These are phyloP conservation scores for Fraxinus pennsylvanica DNA, from an alignment of 257 asterid genomes.

Conservation along the genomic window DNA sequence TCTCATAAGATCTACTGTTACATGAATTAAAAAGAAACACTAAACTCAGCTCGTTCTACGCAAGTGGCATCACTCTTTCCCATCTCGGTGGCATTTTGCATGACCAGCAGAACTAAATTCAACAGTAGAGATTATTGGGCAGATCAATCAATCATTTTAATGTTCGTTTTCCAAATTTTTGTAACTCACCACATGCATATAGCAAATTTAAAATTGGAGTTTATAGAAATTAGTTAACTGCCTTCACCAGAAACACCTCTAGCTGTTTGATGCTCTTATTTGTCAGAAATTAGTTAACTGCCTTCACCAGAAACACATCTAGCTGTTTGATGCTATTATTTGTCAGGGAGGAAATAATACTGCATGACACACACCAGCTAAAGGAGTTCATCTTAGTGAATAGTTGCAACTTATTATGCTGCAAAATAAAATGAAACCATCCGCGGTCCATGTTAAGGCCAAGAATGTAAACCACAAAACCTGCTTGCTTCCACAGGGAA, in stretches of 20 bases:
- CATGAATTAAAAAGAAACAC: not conserved
- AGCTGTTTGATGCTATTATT: not conserved
- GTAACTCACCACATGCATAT: conserved; percentile 16
- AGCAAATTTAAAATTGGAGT: conserved; percentile 19
- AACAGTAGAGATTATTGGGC: conserved; percentile 5
- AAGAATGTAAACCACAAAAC: conserved; percentile 18
- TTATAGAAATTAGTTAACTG: conserved; percentile 10
- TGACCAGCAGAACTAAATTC: conserved; percentile 8
- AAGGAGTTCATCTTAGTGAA: conserved; percentile 22
- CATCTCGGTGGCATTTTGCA: conserved; percentile 9
- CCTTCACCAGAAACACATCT: not conserved
- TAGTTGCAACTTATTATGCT: conserved; percentile 16
- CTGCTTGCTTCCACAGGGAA: conserved; percentile 25
- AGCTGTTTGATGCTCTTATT: too few species aligned
- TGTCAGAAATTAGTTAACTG: conserved; percentile 1
- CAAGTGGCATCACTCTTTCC: not conserved
- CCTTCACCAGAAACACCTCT: not conserved
- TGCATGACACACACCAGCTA: conserved; percentile 7
- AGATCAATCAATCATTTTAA: conserved; percentile 2
- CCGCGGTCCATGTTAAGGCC: conserved; percentile 15
- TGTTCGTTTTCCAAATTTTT: not conserved
- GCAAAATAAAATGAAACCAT: conserved; percentile 18
- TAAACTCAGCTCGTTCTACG: not conserved
- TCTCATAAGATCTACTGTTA: conserved; percentile 8
- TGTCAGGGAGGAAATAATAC: conserved; percentile 12